Evolutionary conservation across 2,329 filamentous ascomycete genomes (phyloP), one percentile per base, ranked within the genome.

Genomic region (Penicillium polonicum): DNA sequence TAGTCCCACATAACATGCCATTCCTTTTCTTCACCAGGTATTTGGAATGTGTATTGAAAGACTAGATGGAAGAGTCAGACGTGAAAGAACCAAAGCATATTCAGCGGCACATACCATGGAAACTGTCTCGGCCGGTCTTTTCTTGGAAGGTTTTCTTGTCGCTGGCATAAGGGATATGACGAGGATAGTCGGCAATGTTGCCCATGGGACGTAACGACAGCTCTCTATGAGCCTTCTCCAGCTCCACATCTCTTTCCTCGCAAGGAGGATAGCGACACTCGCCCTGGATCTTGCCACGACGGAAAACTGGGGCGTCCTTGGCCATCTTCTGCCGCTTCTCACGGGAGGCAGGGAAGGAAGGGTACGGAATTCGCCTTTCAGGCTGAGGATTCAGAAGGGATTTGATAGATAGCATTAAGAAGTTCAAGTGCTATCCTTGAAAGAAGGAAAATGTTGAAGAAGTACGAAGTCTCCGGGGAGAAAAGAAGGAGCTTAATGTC

Each of bases 1-100:
- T 97, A 97, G 74, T 99, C 94, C 94, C 94, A 99, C 85, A 97
- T 92, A 60, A 97, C 87, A 0, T 84, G 85, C 72, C 89, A 92
- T 52, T 84, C 80, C 61, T 81, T 82, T 2, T 87, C 82, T 45
- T 89, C 84, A 12, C 82, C 85, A 0, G 89, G 89, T 4, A 88
- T 72, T 65, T 81, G 84, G 79, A 95, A 97, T 36, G 85, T 86
- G 74, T 97, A 97, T 67, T 92, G 65, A n/a, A 70, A 70, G 13
- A 74, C 73, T 74, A 35, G 12, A 19, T 15, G 43, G 21, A 44
- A 23, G 19, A 54, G 4, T 38, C 38, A 52, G 48, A 64, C 33
- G 55, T 60, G 29, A 60, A 60, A 39, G 15, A 23, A 23, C 33
- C 8, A 52, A 38, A 27, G 10, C 13, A 12, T 8, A 15, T 5